phyloP scores from a whole-genome alignment of 441 rosid genomes.

The Adansonia madagascariensis region DNA sequence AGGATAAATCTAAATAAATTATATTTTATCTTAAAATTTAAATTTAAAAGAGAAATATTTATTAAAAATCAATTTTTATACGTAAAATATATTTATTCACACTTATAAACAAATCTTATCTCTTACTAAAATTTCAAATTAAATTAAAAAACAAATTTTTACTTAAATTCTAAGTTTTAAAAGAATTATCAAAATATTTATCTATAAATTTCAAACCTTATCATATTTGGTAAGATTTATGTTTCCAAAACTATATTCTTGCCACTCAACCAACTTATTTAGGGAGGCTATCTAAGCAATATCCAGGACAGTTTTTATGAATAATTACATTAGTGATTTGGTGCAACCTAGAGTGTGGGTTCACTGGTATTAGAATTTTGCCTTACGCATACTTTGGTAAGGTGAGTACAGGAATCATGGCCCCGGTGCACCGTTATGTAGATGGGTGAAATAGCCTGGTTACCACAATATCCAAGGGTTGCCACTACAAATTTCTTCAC shows the following conservation, averaged over 20 bases:
- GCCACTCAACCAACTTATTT: slow-evolving; percentile 64
- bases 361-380: slow-evolving; percentile 69
- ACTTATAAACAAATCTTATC: too few relatives aligned
- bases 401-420: slow-evolving; percentile 63
- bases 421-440: slow-evolving; percentile 45
- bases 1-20: too few relatives aligned
- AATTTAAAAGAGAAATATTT: too few relatives aligned
- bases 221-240: too few relatives aligned
- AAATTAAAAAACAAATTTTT: too few relatives aligned
- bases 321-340: slow-evolving; percentile 54
- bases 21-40: too few relatives aligned
- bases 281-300: slow-evolving; percentile 72
- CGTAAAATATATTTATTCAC: too few relatives aligned
- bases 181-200: too few relatives aligned
- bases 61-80: too few relatives aligned
- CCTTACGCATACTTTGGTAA: slow-evolving; percentile 60
- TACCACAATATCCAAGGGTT: slow-evolving; percentile 55
- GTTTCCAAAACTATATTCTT: slow-evolving; percentile 28
- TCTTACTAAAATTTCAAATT: too few relatives aligned
- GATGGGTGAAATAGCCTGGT: slow-evolving; percentile 59
- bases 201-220: too few relatives aligned
- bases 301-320: slow-evolving; percentile 69
- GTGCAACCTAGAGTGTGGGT: slow-evolving; percentile 69
- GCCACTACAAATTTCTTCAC: slow-evolving; percentile 48
- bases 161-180: too few relatives aligned